Evolutionary conservation across 495 filamentous ascomycete species (phyloP), one percentile per base, ranked within the genome.

Genomic region (Aspergillus conjunctus): DNA sequence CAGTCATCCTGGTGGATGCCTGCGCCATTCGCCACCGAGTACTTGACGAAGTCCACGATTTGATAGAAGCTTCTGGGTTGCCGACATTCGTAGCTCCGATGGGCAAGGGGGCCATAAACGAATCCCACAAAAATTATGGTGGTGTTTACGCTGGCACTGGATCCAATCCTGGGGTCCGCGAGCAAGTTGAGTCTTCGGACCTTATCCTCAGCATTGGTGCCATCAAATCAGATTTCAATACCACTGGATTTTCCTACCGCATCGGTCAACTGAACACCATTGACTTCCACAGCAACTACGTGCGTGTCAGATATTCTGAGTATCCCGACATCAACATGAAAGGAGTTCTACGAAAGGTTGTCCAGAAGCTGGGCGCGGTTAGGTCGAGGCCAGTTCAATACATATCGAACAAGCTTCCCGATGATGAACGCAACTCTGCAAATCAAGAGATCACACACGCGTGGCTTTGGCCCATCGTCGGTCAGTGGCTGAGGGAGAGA

Each of bases 181-280:
- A 91, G 48, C 79, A 83, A 17, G 86, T 97, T 39, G 92, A 97
- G 68, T 79, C 81, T 3, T 86, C 92, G 0, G 93, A 97, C 65
- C 81, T 97, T 3, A 87, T 97, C 20, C 78, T 97, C 14, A 89
- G 82, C 61, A 87, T 97, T 62, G 93, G 93, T 33, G 80, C 91
- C 26, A 87, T 97, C 61, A 85, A 90, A 73, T 91, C 87, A 62
- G 93, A 97, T 67, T 96, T 96, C 79, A 96, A 97, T 73, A 94
- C 92, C 14, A 78, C 88, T 11, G 93, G 93, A 15, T 96, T 97
- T 79, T 89, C 89, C 7, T 96, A 95, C 67, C 86, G 84, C 59
- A 86, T 91, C 39, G 88, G 88, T 11, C 89, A 91, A 71, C 82
- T 92, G 49, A 89, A 88, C 58, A 90, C 89, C 14, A 92, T 97